Evolutionary conservation across 768 basidiomycete species (phyloP).

Genomic region (Termitomyces sp.): DNA sequence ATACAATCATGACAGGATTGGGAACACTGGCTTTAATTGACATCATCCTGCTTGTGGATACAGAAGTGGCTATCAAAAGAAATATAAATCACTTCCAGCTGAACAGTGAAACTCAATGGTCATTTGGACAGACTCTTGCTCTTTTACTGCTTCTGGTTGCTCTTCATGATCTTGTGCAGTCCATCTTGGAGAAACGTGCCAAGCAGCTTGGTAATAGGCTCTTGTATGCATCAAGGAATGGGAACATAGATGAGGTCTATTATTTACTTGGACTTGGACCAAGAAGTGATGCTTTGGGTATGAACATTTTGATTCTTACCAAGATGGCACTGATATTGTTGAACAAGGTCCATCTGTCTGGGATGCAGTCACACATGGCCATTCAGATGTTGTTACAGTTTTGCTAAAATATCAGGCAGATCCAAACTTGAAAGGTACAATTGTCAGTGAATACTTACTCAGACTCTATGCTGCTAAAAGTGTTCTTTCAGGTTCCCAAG

Average conservation of each 20-base stretch:
- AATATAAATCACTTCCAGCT: background rate
- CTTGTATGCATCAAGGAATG: background rate
- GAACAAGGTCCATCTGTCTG: background rate
- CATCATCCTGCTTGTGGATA: background rate
- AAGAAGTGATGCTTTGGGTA: background rate
- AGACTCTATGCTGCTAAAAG: background rate
- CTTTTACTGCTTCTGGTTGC: constrained; percentile 8
- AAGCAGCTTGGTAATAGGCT: background rate
- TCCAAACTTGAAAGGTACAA: background rate
- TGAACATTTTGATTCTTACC: background rate
- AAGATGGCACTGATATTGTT: background rate
- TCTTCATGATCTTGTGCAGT: constrained; percentile 4
- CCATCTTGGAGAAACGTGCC: background rate
- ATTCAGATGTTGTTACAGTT: background rate
- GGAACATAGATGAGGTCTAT: background rate
- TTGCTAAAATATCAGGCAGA: background rate
- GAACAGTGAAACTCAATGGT: background rate
- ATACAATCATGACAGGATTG: background rate
- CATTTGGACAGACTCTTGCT: constrained; percentile 13
- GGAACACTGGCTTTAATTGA: constrained; percentile 1
- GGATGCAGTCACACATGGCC: background rate
- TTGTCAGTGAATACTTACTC: background rate
- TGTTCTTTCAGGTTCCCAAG: background rate
- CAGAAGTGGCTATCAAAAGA: background rate
- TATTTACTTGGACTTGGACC: background rate